Evolutionary conservation across 257 asterid species (phyloP).

Genomic region (Gentiana macrophylla): DNA sequence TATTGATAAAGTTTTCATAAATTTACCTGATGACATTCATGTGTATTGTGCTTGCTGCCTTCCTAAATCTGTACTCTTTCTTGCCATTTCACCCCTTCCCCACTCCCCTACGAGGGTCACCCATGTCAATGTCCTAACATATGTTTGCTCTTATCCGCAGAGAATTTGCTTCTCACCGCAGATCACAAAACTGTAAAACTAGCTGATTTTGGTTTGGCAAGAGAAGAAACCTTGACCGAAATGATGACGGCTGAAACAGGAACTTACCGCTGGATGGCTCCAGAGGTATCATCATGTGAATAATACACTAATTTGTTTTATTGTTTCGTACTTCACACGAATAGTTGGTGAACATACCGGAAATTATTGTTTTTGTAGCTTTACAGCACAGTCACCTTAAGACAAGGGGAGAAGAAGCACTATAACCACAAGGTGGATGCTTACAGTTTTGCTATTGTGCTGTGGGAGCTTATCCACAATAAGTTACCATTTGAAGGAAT

Average conservation of each 20-base stretch:
- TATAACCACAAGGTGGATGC: slow-evolving; percentile 97
- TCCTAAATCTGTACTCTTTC: not conserved
- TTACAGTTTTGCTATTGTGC: slow-evolving; percentile 88
- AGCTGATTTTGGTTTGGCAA: slow-evolving; percentile 95
- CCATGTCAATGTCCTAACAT: not conserved
- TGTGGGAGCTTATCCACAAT: slow-evolving; percentile 88
- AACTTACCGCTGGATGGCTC: slow-evolving; percentile 99
- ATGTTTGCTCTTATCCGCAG: slow-evolving; percentile 28
- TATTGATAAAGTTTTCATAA: not conserved
- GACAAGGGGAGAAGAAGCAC: slow-evolving; percentile 97
- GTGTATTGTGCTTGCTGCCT: not conserved
- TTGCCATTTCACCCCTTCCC: not conserved
- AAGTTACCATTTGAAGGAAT: slow-evolving; percentile 81
- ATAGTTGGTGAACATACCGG: not conserved
- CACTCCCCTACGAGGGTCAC: not conserved
- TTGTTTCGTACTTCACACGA: not conserved
- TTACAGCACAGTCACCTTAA: slow-evolving; percentile 85
- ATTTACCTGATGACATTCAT: not conserved
- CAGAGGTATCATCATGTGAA: slow-evolving; percentile 40
- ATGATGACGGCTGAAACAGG: slow-evolving; percentile 99
- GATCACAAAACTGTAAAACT: slow-evolving; percentile 74
- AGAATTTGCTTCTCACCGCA: slow-evolving; percentile 81
- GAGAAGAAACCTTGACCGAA: slow-evolving; percentile 96
- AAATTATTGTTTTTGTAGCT: slow-evolving; percentile 39
- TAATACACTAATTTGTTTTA: not conserved